Percentiles rank a stretch among this genome's conserved stretches.
Conservation (phyloP, 495 filamentous ascomycete species). For the Clohesyomyces aquaticus region DNA sequence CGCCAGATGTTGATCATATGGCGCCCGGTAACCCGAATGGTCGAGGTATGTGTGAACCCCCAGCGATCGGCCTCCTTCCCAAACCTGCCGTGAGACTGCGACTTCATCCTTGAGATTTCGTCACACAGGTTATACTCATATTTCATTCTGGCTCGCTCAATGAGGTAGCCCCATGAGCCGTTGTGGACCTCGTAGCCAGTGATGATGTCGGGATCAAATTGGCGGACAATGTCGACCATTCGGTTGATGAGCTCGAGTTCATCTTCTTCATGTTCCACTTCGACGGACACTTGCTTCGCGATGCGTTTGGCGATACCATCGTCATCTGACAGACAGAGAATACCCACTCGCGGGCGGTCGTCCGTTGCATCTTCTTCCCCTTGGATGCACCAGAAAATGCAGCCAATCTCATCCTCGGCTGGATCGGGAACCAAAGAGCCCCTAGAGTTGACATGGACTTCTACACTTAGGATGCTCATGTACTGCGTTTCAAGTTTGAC, state of each 20-base stretch:
- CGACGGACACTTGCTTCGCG: slow-evolving; percentile 57
- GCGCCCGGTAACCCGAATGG: slow-evolving; percentile 83
- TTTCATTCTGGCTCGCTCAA: slow-evolving; percentile 81
- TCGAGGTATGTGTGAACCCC: slow-evolving; percentile 90
- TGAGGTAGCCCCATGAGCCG: slow-evolving; percentile 90
- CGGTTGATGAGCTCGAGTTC: slow-evolving; percentile 83
- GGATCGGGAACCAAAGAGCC: slow-evolving; percentile 82
- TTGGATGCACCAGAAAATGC: slow-evolving; percentile 88
- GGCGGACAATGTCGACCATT: slow-evolving; percentile 83
- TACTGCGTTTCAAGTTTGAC: slow-evolving; percentile 86
- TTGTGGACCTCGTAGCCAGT: slow-evolving; percentile 96
- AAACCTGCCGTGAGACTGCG: slow-evolving; percentile 75
- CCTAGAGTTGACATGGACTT: slow-evolving; percentile 91
- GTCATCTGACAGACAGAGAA: slow-evolving; percentile 66
- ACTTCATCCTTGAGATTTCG: slow-evolving; percentile 86
- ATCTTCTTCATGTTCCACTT: slow-evolving; percentile 71
- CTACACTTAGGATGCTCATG: slow-evolving; percentile 95
- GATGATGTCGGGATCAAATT: slow-evolving; percentile 86
- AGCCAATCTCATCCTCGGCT: slow-evolving; percentile 84
- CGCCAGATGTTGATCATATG: slow-evolving; percentile 98
- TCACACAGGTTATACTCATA: slow-evolving; percentile 90
- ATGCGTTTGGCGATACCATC: slow-evolving; percentile 53
- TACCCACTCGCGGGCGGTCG: slow-evolving; percentile 64
- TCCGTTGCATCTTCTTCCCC: slow-evolving; percentile 66
- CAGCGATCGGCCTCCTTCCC: slow-evolving; percentile 86